A percentile compares a stretch with the other conserved stretches of the same genome.
Conservation (phyloP, 1,284 basidiomycete genomes). For the Ganoderma lingzhi region DNA sequence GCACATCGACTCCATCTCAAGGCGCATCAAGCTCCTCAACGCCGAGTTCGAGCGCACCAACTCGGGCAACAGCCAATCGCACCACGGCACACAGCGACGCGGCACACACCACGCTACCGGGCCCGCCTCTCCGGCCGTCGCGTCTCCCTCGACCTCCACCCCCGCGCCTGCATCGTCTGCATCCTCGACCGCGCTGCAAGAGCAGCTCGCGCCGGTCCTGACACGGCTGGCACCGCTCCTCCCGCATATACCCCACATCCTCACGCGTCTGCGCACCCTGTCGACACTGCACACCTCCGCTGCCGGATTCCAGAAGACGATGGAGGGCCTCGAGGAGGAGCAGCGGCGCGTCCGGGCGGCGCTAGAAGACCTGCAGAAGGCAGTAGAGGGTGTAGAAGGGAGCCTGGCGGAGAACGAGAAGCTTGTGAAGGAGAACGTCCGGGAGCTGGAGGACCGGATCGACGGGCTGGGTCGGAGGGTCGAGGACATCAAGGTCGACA, state of each 20-base stretch:
- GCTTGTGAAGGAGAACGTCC: conserved; percentile 68
- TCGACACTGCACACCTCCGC: conserved; percentile 86
- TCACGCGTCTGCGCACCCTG: conserved; percentile 87
- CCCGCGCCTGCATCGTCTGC: conserved; percentile 43
- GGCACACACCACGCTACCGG: conserved; percentile 30
- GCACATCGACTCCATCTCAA: conserved; percentile 96
- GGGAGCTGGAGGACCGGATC: conserved; percentile 58
- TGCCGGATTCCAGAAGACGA: conserved; percentile 74
- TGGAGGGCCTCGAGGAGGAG: conserved; percentile 78
- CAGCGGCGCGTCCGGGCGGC: conserved; percentile 69
- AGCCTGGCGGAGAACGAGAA: conserved; percentile 82
- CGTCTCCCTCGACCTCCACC: conserved; percentile 46
- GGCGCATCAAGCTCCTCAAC: conserved; percentile 91
- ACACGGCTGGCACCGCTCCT: conserved; percentile 87
- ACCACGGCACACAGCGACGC: conserved; percentile 41
- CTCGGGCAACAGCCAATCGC: conserved; percentile 50
- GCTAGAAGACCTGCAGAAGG: conserved; percentile 71
- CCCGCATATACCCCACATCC: conserved; percentile 91
- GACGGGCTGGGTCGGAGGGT: conserved; percentile 42
- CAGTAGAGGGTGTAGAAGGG: conserved; percentile 75
- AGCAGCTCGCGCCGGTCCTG: conserved; percentile 79
- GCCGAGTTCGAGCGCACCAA: conserved; percentile 92
- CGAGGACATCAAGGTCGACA: conserved; percentile 33
- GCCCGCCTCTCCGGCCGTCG: conserved; percentile 23
- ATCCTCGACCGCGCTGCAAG: conserved; percentile 52